Conservation (phyloP, 345 rosid species). For the Pugionium cornutum region DNA sequence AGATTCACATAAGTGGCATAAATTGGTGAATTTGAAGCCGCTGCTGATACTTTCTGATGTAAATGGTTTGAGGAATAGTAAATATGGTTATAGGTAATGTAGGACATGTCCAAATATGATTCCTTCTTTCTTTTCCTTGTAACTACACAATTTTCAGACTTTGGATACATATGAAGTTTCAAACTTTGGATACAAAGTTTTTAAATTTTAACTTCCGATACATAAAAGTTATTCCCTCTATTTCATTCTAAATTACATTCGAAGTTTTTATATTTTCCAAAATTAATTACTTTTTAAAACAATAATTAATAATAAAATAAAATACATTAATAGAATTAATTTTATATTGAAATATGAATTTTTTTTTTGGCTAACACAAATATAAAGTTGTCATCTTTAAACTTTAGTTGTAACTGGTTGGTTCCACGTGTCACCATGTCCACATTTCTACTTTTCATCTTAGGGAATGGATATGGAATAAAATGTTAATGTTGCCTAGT, state of each 20-base stretch:
- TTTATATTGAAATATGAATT: too few relatives aligned
- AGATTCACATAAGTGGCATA: slow-evolving; percentile 1
- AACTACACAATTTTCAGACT: slow-evolving; percentile 16
- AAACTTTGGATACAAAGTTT: background rate
- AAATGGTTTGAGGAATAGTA: slow-evolving; percentile 23
- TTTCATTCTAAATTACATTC: too few relatives aligned
- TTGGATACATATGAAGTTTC: slow-evolving; percentile 6
- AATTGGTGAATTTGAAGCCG: slow-evolving; percentile 16
- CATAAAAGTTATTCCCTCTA: background rate
- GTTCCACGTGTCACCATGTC: background rate
- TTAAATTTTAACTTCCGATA: too few relatives aligned
- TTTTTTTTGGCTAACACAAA: too few relatives aligned
- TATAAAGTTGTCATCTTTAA: slow-evolving; percentile 13
- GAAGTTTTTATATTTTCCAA: too few relatives aligned
- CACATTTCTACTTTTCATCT: background rate
- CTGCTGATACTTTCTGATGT: slow-evolving; percentile 9
- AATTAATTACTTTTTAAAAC: too few relatives aligned
- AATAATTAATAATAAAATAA: too few relatives aligned
- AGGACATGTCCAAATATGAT: slow-evolving; percentile 24
- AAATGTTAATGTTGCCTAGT: background rate
- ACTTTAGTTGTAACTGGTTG: slow-evolving; percentile 9
- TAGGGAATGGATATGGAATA: background rate
- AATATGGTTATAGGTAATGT: slow-evolving; percentile 19
- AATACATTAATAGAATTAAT: too few relatives aligned
- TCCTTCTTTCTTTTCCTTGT: slow-evolving; percentile 23